Base-by-base conservation (phyloP, 164 flowering plant genomes). In the Vitis riparia region DNA sequence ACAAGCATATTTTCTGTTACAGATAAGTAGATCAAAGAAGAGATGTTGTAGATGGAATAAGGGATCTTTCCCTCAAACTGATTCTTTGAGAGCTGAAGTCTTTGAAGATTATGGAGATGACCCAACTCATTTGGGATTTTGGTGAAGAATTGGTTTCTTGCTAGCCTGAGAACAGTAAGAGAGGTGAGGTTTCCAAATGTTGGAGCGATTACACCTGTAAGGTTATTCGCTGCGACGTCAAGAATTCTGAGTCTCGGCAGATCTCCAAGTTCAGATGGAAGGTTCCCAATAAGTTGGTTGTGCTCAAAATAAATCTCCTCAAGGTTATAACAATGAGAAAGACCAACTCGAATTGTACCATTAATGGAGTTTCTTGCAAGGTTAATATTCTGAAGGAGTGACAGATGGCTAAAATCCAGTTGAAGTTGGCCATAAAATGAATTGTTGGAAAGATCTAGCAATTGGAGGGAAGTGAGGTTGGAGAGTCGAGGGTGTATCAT, bases 61-160 rank as follows among this genome's bases (percentile, higher is more conserved):
- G 69, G 74, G 11, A 72, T 51, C 17, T 58, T 30, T 7, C 66
- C 65, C 9, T 52, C 51, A 12, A 72, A 27, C 5, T 65, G 17
- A 51, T 72, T 72, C 49, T 27, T 65, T 16, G 65, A 65, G 61
- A 67, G 23, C 51, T 67, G 69, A 55, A 67, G 75, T 4, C 51
- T 72, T 32, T 19, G 44, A 12, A 71, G 74, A 50, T 7, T 32
- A 32, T 32, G 37, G 37, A 32, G 37, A 32, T 32, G 3, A 0
- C 69, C 69, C 19, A 71, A 29, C n/a, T 65, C 59, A 30, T 29
- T 37, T 7, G 69, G 69, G 44, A 72, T 32, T 27, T 62, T 62
- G 1, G 66, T 52, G 7, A 17, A 2, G 0, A 72, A 51, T 9
- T 59, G 10, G 70, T 72, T 72, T 13, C 44, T 30, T 29, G 74